These are phyloP conservation scores for Spathaspora sp. DNA, from an alignment of 805 yeast species.

Conservation along the genomic window DNA sequence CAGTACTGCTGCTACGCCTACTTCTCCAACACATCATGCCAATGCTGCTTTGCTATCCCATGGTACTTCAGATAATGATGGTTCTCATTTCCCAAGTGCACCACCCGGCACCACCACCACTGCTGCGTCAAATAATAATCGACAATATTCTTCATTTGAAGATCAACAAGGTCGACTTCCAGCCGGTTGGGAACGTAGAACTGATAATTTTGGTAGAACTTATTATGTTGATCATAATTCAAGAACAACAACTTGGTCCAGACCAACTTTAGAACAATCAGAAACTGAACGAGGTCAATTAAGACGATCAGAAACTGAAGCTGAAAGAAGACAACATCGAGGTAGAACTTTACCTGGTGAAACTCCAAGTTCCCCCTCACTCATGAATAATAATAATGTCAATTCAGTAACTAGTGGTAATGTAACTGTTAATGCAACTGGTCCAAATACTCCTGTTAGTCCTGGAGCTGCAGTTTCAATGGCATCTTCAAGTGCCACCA, in stretches of 20 bases:
- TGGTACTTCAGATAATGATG: constrained; percentile 10
- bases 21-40: constrained; percentile 14
- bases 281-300: constrained; percentile 67
- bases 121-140: constrained; percentile 24
- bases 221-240: constrained; percentile 98
- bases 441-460: constrained; percentile 50
- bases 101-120: constrained; percentile 5
- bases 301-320: constrained; percentile 69
- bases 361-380: constrained; percentile 29
- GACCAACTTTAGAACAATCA: constrained; percentile 82
- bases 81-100: constrained; percentile 5
- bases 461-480: constrained; percentile 65
- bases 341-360: constrained; percentile 84
- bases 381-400: constrained; percentile 16
- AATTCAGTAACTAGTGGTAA: constrained; percentile 36
- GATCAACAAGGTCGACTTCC: constrained; percentile 96
- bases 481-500: constrained; percentile 82
- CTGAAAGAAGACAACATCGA: constrained; percentile 87
- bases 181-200: constrained; percentile 98
- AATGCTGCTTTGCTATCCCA: constrained; percentile 15
- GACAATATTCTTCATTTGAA: constrained; percentile 90
- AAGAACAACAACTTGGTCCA: constrained; percentile 97
- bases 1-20: constrained; percentile 12
- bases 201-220: constrained; percentile 95
- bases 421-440: constrained; percentile 43